phyloP scores from a whole-genome alignment of 352 stramenopile genomes.

The Plasmopara muralis region DNA sequence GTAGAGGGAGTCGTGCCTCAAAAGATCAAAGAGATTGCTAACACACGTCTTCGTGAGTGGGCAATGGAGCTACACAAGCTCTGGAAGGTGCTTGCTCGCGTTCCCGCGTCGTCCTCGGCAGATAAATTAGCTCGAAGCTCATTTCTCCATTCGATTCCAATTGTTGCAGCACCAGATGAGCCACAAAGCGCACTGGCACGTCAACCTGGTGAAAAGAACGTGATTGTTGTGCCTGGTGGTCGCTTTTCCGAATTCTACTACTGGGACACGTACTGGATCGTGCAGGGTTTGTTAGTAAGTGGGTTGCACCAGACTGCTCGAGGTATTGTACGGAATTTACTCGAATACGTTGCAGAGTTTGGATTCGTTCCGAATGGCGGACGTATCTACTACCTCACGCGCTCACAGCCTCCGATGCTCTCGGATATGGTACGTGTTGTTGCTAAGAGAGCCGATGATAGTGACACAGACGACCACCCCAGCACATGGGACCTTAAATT shows the following conservation, averaged over 20 bases:
- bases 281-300: conserved; percentile 80
- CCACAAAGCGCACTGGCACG: conserved; percentile 8
- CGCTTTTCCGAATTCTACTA: conserved; percentile 92
- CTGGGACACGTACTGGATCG: conserved; percentile 92
- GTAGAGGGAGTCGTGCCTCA: conserved; percentile 24
- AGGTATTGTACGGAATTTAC: conserved; percentile 79
- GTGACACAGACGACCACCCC: conserved; percentile 12
- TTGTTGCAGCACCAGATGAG: conserved; percentile 7
- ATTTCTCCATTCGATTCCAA: conserved; percentile 31
- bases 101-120: conserved; percentile 7
- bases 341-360: conserved; percentile 81
- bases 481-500: conserved; percentile 41
- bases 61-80: conserved; percentile 63
- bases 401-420: conserved; percentile 87
- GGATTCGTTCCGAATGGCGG: conserved; percentile 88
- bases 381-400: conserved; percentile 87
- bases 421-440: conserved; percentile 76
- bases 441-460: conserved; percentile 12
- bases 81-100: conserved; percentile 61
- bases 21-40: conserved; percentile 38
- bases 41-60: conserved; percentile 47
- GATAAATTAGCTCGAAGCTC: conserved; percentile 14
- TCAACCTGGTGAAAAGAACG: conserved; percentile 28
- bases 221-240: conserved; percentile 81
- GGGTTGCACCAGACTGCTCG: conserved; percentile 70